Percentiles rank a stretch among this genome's conserved stretches.
Evolutionary conservation across 352 stramenopile species (phyloP).

Genomic region (Pythium pyrilobum): DNA sequence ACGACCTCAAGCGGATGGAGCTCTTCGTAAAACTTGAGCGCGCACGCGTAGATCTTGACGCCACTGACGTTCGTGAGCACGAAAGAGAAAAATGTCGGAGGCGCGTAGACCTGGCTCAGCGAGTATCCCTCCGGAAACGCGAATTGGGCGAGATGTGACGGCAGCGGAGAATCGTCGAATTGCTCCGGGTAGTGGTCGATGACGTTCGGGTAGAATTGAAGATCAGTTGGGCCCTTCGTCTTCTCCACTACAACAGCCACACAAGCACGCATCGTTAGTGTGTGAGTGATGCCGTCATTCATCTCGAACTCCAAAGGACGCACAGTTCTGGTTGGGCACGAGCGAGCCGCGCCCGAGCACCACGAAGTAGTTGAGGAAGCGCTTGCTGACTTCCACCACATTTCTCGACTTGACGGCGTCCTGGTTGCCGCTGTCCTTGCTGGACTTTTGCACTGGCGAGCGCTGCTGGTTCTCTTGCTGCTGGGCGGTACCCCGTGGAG

Average conservation of each 20-base stretch:
- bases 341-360: conserved; percentile 59
- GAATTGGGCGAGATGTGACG: conserved; percentile 68
- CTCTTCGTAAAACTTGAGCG: conserved; percentile 80
- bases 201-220: conserved; percentile 60
- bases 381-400: conserved; percentile 71
- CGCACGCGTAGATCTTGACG: conserved; percentile 75
- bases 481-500: background rate
- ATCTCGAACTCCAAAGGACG: conserved; percentile 9
- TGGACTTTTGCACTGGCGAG: conserved; percentile 18
- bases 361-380: conserved; percentile 82
- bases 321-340: conserved; percentile 61
- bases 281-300: no score
- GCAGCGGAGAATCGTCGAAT: conserved; percentile 49
- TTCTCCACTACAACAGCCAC: conserved; percentile 43
- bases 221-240: conserved; percentile 61
- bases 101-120: conserved; percentile 47
- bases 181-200: conserved; percentile 63
- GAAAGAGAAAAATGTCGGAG: conserved; percentile 77
- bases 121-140: conserved; percentile 73
- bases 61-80: conserved; percentile 80
- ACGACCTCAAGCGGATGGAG: conserved; percentile 77
- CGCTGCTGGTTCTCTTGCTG: conserved; percentile 35
- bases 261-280: background rate
- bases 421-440: conserved; percentile 23
- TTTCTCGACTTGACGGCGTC: conserved; percentile 35